Conservation (phyloP, 495 filamentous ascomycete species). For the Aspergillus saccharolyticus region DNA sequence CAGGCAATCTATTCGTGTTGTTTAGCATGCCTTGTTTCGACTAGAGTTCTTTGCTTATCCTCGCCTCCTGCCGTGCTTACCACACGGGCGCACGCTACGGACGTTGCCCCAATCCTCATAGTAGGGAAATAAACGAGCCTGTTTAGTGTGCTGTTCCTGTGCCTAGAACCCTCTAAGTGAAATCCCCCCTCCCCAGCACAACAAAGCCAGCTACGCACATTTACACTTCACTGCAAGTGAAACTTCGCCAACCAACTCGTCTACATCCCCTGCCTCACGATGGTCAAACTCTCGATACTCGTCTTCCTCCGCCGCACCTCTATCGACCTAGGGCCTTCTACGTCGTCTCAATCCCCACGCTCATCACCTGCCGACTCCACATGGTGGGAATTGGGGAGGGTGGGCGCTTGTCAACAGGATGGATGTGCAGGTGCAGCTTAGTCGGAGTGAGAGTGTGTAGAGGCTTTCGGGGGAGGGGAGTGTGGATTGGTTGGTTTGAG, state of each 20-base stretch:
- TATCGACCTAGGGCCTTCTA: neutral
- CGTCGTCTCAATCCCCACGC: neutral
- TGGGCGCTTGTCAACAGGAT: neutral
- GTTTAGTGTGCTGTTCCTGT: neutral
- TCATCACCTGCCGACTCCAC: neutral
- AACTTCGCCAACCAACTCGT: slow-evolving; percentile 54
- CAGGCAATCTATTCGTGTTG: neutral
- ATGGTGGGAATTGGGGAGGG: no score
- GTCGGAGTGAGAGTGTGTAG: neutral
- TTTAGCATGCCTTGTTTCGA: neutral
- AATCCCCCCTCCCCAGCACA: slow-evolving; percentile 20
- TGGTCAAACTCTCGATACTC: slow-evolving; percentile 54
- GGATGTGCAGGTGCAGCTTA: neutral
- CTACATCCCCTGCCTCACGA: slow-evolving; percentile 59
- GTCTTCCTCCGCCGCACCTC: slow-evolving; percentile 42
- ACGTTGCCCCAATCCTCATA: neutral
- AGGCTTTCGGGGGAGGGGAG: neutral
- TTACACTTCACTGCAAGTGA: slow-evolving; percentile 13
- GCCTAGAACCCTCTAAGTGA: no score
- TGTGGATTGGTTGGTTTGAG: neutral
- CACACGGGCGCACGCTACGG: neutral
- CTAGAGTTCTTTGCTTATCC: neutral
- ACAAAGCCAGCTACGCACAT: slow-evolving; percentile 45
- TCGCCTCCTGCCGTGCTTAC: neutral
- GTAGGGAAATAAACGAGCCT: neutral